Evolutionary conservation across 371 early-diverging fungal genomes (phyloP).

Genomic region (Mucor circinelloides): DNA sequence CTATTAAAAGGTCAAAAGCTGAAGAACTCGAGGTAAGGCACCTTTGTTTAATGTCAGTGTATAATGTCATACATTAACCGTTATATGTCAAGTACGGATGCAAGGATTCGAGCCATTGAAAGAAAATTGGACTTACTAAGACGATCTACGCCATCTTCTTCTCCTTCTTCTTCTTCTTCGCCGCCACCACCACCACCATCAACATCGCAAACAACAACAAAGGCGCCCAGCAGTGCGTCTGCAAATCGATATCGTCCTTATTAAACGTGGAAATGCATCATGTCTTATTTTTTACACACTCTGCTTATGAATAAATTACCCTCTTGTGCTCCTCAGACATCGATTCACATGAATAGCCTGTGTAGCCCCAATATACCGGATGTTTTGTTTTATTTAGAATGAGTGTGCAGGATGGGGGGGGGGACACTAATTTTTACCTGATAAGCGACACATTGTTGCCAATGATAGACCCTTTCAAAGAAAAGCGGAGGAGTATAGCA

Average conservation of each 20-base stretch:
- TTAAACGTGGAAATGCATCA: background rate
- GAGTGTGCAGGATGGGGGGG: background rate
- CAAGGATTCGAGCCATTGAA: conserved; percentile 67
- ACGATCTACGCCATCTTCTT: background rate
- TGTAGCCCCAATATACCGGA: background rate
- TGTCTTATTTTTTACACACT: background rate
- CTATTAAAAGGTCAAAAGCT: conserved; percentile 43
- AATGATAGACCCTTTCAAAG: background rate
- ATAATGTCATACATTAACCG: background rate
- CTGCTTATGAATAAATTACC: background rate
- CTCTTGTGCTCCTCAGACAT: background rate
- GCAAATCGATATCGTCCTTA: background rate
- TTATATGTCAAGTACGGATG: conserved; percentile 47
- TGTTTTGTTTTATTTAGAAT: background rate
- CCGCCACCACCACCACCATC: background rate
- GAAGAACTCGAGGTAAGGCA: conserved; percentile 45
- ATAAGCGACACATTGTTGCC: background rate
- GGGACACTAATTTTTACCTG: background rate
- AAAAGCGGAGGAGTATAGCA: no score
- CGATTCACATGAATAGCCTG: background rate
- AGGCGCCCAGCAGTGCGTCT: background rate
- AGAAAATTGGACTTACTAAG: conserved; percentile 40
- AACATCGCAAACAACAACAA: background rate
- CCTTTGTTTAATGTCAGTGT: background rate
- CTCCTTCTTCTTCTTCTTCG: no score